Base-by-base conservation (phyloP, 345 rosid species). In the Gossypium ekmanianum region DNA sequence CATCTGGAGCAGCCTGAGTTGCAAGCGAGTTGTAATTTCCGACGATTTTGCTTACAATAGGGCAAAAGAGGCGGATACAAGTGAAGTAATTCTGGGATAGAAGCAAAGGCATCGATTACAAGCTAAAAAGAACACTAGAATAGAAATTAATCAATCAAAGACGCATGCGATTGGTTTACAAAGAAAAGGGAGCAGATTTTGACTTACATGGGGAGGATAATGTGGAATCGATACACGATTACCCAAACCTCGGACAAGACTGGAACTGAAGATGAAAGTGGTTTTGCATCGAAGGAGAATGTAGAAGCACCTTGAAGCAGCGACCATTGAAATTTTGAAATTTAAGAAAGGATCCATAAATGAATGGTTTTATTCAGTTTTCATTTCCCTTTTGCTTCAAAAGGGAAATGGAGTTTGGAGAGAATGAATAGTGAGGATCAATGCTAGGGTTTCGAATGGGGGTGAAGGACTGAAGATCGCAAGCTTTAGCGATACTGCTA, bases 11-110 rank as follows among this genome's bases (percentile, higher is more conserved):
- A 41, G 81, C 80, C 57, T 83, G 85, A 11, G 84, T 83, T 24
- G 68, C 62, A 7, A 84, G 24, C 11, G 64, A 61, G 45, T 80
- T 80, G 67, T 47, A 76, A 68, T 74, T 74, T 58, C 80, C 77
- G 20, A 72, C n/a, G 22, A 59, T 41, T 77, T 70, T 75, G 57
- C 70, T 78, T 16, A 63, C 56, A 57, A 71, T 2, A n/a, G 65
- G 72, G 39, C 76, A 80, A 71, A 80, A 54, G 1, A 79, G 83
- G 48, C 29, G 75, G 27, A 68, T 66, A 83, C 68, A 67, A 71
- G 56, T 48, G 74, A 85, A 71, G 77, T 76, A 70, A 75, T 71
- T 85, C 94, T 90, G 92, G 61, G 81, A 87, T 78, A 83, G 66
- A 79, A 71, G 56, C 56, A 76, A 48, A 63, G 70, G 48, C 72